Conservation (phyloP, 169 alveolate genomes). For the Plasmodium relictum region DNA sequence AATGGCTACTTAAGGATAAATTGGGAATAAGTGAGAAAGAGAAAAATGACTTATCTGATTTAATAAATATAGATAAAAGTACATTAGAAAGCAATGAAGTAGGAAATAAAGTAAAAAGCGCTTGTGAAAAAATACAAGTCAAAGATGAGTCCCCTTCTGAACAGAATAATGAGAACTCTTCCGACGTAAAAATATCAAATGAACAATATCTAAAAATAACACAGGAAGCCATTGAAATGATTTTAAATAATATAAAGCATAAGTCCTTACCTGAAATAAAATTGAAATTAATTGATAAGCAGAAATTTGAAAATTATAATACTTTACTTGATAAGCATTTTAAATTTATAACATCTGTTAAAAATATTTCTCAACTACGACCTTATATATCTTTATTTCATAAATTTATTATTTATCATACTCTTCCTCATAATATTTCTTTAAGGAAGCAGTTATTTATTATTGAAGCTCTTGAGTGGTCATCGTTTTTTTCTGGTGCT, state of each 20-base stretch:
- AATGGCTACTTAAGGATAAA: conserved; percentile 38
- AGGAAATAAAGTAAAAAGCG: conserved; percentile 18
- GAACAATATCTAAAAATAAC: conserved; percentile 68
- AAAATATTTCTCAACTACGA: conserved; percentile 53
- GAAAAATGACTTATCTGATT: conserved; percentile 35
- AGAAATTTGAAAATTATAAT: conserved; percentile 69
- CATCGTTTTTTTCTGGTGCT: conserved; percentile 70
- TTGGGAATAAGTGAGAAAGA: conserved; percentile 60
- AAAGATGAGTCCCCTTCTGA: conserved; percentile 33
- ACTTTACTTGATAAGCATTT: conserved; percentile 67
- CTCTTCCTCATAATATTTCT: conserved; percentile 60
- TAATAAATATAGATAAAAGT: conserved; percentile 54
- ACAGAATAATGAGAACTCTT: conserved; percentile 5
- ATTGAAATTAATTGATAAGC: conserved; percentile 41
- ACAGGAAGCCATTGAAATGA: conserved; percentile 76
- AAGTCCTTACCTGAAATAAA: conserved; percentile 72
- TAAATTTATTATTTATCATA: conserved; percentile 66
- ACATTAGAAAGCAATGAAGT: conserved; percentile 20
- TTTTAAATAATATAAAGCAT: conserved; percentile 60
- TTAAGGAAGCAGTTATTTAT: conserved; percentile 64
- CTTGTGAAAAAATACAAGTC: conserved; percentile 19
- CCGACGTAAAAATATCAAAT: conserved; percentile 68
- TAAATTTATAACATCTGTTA: conserved; percentile 64
- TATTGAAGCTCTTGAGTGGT: conserved; percentile 73
- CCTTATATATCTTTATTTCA: conserved; percentile 66